A percentile compares a stretch with the other conserved stretches of the same genome.
Evolutionary conservation across 805 yeast species (phyloP).

Genomic region (Tetrapisispora taiwanensis): DNA sequence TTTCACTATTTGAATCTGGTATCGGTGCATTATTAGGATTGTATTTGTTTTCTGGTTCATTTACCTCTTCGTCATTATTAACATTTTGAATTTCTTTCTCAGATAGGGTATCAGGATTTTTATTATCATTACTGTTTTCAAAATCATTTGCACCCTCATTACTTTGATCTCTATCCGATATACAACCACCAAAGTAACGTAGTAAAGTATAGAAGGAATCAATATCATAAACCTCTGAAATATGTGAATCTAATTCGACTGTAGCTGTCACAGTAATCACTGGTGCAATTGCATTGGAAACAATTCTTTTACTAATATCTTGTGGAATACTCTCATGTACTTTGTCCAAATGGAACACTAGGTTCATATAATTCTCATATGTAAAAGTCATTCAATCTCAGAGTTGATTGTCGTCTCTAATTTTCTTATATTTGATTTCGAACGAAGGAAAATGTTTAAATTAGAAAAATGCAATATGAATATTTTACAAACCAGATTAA

Average conservation of each 20-base stretch:
- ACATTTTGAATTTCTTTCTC: not conserved
- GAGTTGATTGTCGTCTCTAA: no score
- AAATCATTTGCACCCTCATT: slow-evolving; percentile 8
- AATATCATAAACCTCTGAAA: slow-evolving; percentile 16
- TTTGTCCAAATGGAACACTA: slow-evolving; percentile 20
- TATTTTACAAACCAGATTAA: no score
- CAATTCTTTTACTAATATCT: slow-evolving; percentile 25
- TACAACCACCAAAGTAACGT: slow-evolving; percentile 28
- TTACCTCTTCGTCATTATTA: not conserved
- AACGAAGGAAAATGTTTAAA: no score
- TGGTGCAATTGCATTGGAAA: slow-evolving; percentile 28
- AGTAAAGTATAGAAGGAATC: slow-evolving; percentile 26
- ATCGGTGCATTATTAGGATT: no score
- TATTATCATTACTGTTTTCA: not conserved
- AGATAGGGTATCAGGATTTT: not conserved
- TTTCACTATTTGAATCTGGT: not conserved
- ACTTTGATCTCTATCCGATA: slow-evolving; percentile 27
- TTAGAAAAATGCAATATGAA: no score
- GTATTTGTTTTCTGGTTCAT: no score
- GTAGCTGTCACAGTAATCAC: slow-evolving; percentile 26
- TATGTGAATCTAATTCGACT: slow-evolving; percentile 21
- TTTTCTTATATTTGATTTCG: no score
- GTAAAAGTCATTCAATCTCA: slow-evolving; percentile 7
- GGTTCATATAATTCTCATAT: slow-evolving; percentile 26
- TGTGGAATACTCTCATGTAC: slow-evolving; percentile 21